Base-by-base conservation (phyloP, 306 rosid genomes). In the Quercus alba region DNA sequence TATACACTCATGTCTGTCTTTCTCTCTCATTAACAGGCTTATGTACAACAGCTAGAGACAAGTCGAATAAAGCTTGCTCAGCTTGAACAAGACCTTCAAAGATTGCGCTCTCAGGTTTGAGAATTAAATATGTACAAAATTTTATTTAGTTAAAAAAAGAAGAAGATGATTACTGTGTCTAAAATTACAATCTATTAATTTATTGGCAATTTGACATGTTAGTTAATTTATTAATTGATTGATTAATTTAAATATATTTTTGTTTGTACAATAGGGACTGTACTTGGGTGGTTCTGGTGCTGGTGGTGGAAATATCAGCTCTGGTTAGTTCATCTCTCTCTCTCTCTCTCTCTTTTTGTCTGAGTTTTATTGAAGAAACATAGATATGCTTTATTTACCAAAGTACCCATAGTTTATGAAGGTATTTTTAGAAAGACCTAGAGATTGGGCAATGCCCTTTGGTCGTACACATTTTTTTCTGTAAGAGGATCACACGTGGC, bases 31-130 rank as follows among this genome's bases (percentile, higher is more conserved):
- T 66, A 79, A 78, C 81, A 94, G 98, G 98, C 98, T 76, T 95
- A 95, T 81, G 95, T 95, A 33, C 99, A 95, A 73, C 99, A 95
- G 63, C 84, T 95, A 38, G 99, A 95, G 74, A 64, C 92, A 25
- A 95, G 99, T 87, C 86, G 97, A 79, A 85, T 91, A 67, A 93
- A 93, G 89, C 93, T 95, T 26, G 72, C 90, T 13, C 97, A 90
- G 85, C 87, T 95, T 12, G 99, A 95, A 78, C 95, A 93, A 83
- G 97, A 95, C 56, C 94, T 95, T 78, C 97, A 93, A 78, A 85
- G 92, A 91, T 93, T 95, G 1, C 95, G 99, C 9, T 87, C 98
- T 33, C 98, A 93, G 94, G 99, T 94, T 25, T 76, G 17, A 78
- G 17, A 62, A n/a, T 79, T 70, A 68, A 28, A 19, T 25, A 18